Conservation (phyloP, 1,139 yeast genomes). For the Diutina siamensis region DNA sequence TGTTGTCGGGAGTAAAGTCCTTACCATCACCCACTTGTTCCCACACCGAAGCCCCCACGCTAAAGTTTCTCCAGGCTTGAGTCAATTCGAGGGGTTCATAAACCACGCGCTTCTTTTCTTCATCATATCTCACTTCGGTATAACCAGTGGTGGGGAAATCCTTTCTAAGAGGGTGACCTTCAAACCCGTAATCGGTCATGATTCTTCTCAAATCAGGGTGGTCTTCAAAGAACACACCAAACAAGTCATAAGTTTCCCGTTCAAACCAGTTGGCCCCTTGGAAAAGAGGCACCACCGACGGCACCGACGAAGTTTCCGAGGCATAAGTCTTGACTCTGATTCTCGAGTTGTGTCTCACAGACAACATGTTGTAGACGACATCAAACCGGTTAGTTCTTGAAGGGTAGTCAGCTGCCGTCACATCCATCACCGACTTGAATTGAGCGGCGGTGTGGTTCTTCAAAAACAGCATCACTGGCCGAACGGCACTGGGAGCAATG, state of each 20-base stretch:
- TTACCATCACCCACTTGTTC: constrained; percentile 86
- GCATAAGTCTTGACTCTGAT: constrained; percentile 87
- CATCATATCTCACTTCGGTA: constrained; percentile 83
- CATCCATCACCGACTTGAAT: constrained; percentile 67
- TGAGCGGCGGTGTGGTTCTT: constrained; percentile 74
- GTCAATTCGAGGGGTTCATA: constrained; percentile 86
- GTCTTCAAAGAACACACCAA: constrained; percentile 76
- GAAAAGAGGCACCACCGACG: constrained; percentile 57
- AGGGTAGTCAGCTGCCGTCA: constrained; percentile 84
- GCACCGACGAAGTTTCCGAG: constrained; percentile 72
- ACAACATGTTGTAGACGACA: constrained; percentile 72
- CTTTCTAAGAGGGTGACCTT: constrained; percentile 85
- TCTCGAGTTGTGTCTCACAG: constrained; percentile 77
- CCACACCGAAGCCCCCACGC: constrained; percentile 84
- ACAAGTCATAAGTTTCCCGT: constrained; percentile 80
- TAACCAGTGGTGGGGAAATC: constrained; percentile 91
- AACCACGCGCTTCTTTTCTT: constrained; percentile 80
- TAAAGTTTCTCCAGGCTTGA: constrained; percentile 85
- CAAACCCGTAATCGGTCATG: constrained; percentile 87
- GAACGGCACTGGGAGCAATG: constrained; percentile 65
- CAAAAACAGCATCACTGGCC: constrained; percentile 60
- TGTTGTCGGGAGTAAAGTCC: constrained; percentile 70
- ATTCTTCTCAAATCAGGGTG: constrained; percentile 88
- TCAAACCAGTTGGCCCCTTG: constrained; percentile 88
- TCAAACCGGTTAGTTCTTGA: constrained; percentile 77